Percentiles rank a stretch among this genome's conserved stretches.
Conservation (phyloP, 257 asterid genomes). For the Cruciata laevipes region DNA sequence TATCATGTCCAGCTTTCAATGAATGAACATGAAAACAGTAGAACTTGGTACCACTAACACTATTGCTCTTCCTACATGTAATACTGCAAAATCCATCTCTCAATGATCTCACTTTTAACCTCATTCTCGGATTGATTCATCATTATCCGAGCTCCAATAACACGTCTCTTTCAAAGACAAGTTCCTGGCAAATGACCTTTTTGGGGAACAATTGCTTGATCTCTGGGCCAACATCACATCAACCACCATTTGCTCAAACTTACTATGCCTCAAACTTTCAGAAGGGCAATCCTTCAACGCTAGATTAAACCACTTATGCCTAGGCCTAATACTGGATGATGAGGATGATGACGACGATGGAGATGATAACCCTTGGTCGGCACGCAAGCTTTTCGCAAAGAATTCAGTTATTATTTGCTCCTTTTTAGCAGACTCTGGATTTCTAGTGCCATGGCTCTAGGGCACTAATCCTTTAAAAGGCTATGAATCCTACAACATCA, state of each 20-base stretch:
- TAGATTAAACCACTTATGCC: slow-evolving; percentile 86
- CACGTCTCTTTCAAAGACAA: slow-evolving; percentile 36
- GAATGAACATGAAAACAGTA: too few species aligned
- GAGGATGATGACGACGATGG: slow-evolving; percentile 69
- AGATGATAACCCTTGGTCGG: slow-evolving; percentile 64
- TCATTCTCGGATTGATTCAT: slow-evolving; percentile 44
- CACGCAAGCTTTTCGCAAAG: slow-evolving; percentile 82
- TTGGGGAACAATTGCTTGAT: slow-evolving; percentile 45
- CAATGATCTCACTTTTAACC: slow-evolving; percentile 51
- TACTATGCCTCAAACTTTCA: slow-evolving; percentile 78
- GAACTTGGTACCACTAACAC: slow-evolving; percentile 27
- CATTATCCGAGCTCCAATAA: slow-evolving; percentile 47
- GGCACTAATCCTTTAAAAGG: not conserved
- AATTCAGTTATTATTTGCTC: slow-evolving; percentile 89
- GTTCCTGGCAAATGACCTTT: slow-evolving; percentile 23
- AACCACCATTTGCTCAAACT: slow-evolving; percentile 75
- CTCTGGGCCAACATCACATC: slow-evolving; percentile 62
- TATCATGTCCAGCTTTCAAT: too few species aligned
- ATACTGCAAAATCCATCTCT: slow-evolving; percentile 85
- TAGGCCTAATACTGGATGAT: slow-evolving; percentile 55
- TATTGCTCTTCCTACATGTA: slow-evolving; percentile 56
- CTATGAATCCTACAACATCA: slow-evolving; percentile 4
- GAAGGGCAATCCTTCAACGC: slow-evolving; percentile 83
- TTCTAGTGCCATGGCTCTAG: slow-evolving; percentile 41
- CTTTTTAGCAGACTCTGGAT: slow-evolving; percentile 67